Evolutionary conservation across 2,329 filamentous ascomycete genomes (phyloP), one percentile per base, ranked within the genome.

Genomic region (Trichoderma sp.): DNA sequence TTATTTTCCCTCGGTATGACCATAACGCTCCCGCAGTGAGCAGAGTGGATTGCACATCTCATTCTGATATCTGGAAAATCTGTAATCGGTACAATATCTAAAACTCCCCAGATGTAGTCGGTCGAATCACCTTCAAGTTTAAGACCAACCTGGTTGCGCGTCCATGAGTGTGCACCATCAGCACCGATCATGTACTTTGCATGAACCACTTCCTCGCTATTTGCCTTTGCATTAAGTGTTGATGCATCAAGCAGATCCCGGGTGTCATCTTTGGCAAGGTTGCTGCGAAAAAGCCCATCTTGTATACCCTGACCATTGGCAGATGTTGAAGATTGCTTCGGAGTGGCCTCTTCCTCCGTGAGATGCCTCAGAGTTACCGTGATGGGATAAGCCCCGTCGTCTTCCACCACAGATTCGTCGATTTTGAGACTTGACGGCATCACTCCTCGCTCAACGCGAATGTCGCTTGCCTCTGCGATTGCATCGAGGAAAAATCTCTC

Each of bases 61-160:
- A 73, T 76, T 12, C 74, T 70, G 1, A 75, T 73, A 2, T 75
- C 74, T 1, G 74, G 74, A 3, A 75, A 75, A 17, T 76, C 72
- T 4, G 74, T 75, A 9, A 73, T 69, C 1, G 72, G 71, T 15
- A 72, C 72, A 22, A 76, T 64, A 6, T 75, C 74, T 8, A 75
- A 69, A 3, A 75, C 74, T 3, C 74, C 74, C 74, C 74, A 75
- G 54, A 76, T 73, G 2, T 74, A 73, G 34, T 76, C 73, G 0
- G 69, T 75, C 5, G 74, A 74, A 15, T 76, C 74, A 5, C 74
- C 74, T 3, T 72, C 71, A 7, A 75, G 71, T 52, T 68, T 71
- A 10, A 75, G 70, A 6, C 74, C 73, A 2, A 75, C 69, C 4
- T 67, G 67, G 4, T 70, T 72, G 3, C 74, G 70, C 3, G 75